A percentile compares a stretch with the other conserved stretches of the same genome.
Conservation (phyloP, 164 flowering plant species). For the Houttuynia cordata region DNA sequence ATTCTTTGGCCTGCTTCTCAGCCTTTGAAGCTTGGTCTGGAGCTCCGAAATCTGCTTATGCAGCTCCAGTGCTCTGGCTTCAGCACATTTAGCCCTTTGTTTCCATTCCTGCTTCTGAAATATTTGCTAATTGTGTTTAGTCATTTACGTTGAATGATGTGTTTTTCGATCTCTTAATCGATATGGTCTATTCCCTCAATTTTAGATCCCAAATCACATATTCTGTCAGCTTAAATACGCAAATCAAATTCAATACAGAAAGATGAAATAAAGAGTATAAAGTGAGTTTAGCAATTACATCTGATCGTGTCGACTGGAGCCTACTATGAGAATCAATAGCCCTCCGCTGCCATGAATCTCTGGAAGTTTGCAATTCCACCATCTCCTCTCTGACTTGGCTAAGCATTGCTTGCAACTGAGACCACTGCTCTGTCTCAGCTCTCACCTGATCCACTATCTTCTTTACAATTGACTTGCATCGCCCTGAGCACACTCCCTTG, state of each 20-base stretch:
- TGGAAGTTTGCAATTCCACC: conserved; percentile 65
- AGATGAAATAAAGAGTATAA: neutral
- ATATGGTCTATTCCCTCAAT: too few relatives aligned
- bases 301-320: conserved; percentile 29
- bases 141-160: too few relatives aligned
- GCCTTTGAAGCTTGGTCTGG: conserved; percentile 22
- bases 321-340: conserved; percentile 43
- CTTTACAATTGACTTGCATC: conserved; percentile 51
- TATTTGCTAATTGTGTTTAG: neutral
- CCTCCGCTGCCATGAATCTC: conserved; percentile 67
- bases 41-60: conserved; percentile 30
- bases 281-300: conserved; percentile 24
- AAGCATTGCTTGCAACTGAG: conserved; percentile 84
- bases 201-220: neutral
- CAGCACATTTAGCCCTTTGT: conserved; percentile 33
- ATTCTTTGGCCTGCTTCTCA: conserved; percentile 5
- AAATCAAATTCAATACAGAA: too few relatives aligned
- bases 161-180: too few relatives aligned
- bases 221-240: too few relatives aligned
- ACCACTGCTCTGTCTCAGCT: conserved; percentile 88
- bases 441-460: conserved; percentile 69
- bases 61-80: conserved; percentile 35
- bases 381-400: conserved; percentile 64
- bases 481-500: conserved; percentile 52
- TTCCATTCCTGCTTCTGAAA: conserved; percentile 70